These are phyloP conservation scores for Daldinia grandis DNA, from an alignment of 495 filamentous ascomycete genomes.

Conservation along the genomic window DNA sequence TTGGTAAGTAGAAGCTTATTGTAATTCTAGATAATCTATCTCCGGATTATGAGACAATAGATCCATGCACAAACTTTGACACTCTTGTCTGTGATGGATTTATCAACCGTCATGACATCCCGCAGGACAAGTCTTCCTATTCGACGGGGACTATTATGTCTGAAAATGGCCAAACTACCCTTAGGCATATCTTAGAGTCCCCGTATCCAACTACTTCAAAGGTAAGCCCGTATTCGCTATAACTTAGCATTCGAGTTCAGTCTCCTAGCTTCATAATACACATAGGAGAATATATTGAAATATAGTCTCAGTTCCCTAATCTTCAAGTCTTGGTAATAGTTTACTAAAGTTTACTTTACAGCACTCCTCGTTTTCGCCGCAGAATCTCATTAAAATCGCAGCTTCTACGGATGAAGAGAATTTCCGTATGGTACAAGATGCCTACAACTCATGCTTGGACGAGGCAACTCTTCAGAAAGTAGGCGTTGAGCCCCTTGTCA, in stretches of 20 bases:
- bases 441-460: constrained; percentile 73
- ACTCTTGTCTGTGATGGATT: constrained; percentile 73
- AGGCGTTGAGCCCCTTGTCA: constrained; percentile 63
- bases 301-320: not conserved
- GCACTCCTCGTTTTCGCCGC: constrained; percentile 58
- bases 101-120: constrained; percentile 70
- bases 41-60: constrained; percentile 67
- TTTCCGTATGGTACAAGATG: constrained; percentile 70
- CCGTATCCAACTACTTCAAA: constrained; percentile 57
- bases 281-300: not conserved
- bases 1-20: constrained; percentile 15
- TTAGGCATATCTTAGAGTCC: constrained; percentile 71
- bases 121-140: constrained; percentile 68
- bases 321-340: not conserved
- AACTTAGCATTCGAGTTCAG: not conserved
- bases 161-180: constrained; percentile 64
- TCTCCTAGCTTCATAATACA: not conserved
- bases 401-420: constrained; percentile 63
- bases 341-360: constrained; percentile 30
- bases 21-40: constrained; percentile 61
- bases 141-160: constrained; percentile 67
- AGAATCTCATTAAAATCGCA: constrained; percentile 46
- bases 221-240: constrained; percentile 24
- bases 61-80: constrained; percentile 76
- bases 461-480: constrained; percentile 60